Conservation (phyloP, 2,329 filamentous ascomycete genomes). For the Colletotrichum theobromicola region DNA sequence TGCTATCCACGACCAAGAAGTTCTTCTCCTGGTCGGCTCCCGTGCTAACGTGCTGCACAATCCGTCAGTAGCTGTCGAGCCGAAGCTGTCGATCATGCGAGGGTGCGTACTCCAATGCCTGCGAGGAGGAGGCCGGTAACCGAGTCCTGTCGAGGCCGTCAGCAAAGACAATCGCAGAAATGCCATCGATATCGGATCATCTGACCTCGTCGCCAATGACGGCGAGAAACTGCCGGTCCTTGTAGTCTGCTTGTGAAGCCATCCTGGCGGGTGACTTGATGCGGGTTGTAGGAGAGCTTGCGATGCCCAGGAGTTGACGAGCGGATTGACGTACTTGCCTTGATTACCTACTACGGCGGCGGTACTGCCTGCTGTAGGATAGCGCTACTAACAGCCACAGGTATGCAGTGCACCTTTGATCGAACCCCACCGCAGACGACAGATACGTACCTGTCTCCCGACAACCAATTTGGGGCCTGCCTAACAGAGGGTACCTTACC, state of each 20-base stretch:
- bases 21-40: conserved; percentile 93
- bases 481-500: background rate
- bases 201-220: conserved; percentile 95
- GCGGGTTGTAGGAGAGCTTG: conserved; percentile 16
- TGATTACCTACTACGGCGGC: conserved; percentile 6
- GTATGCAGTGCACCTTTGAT: background rate
- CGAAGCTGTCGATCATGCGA: background rate
- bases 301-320: conserved; percentile 3
- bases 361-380: background rate
- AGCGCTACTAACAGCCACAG: background rate
- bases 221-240: conserved; percentile 93
- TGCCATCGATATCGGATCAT: conserved; percentile 29
- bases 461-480: background rate
- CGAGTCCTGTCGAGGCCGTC: conserved; percentile 70
- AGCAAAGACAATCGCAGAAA: conserved; percentile 20
- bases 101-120: conserved; percentile 79
- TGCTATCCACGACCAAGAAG: conserved; percentile 93
- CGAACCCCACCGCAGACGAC: background rate
- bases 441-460: background rate
- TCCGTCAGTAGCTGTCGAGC: background rate
- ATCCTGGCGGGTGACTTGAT: conserved; percentile 35
- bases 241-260: conserved; percentile 64
- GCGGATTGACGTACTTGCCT: conserved; percentile 19
- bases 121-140: conserved; percentile 95
- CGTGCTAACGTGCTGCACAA: conserved; percentile 80